Conservation (phyloP, 805 yeast genomes). For the Hanseniaspora jakobsenii region DNA sequence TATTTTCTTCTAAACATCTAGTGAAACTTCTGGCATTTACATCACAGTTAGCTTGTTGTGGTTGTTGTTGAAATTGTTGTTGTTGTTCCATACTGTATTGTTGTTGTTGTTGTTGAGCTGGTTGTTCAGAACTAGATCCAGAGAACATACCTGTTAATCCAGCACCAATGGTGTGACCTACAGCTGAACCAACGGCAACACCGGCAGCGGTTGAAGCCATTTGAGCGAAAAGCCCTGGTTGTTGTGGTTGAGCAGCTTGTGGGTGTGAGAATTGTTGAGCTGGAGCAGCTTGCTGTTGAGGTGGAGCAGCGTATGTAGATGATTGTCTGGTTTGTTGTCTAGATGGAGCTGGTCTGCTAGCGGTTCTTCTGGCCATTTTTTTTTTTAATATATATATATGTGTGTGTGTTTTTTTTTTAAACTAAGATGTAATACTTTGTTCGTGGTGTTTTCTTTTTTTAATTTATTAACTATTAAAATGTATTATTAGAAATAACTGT, state of each 20-base stretch:
- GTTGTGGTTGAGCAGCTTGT: slow-evolving; percentile 41
- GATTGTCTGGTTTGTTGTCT: slow-evolving; percentile 52
- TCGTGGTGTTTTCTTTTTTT: too few species aligned
- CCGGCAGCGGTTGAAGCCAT: slow-evolving; percentile 99
- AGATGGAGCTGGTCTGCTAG: slow-evolving; percentile 30
- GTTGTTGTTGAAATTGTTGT: slow-evolving; percentile 28
- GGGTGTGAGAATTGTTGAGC: slow-evolving; percentile 38
- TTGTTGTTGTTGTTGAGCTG: slow-evolving; percentile 39
- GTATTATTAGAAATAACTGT: too few species aligned
- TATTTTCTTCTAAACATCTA: slow-evolving; percentile 84
- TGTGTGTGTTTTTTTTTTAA: background rate
- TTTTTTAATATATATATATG: background rate
- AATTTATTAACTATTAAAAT: too few species aligned
- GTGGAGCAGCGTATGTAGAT: slow-evolving; percentile 56
- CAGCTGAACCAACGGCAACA: slow-evolving; percentile 96
- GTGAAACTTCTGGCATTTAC: slow-evolving; percentile 91
- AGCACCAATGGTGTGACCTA: slow-evolving; percentile 94
- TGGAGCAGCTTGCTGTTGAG: slow-evolving; percentile 33
- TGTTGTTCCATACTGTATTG: slow-evolving; percentile 26
- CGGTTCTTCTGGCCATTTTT: slow-evolving; percentile 40
- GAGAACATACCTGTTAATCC: slow-evolving; percentile 85
- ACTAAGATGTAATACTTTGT: too few species aligned
- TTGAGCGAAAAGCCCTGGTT: slow-evolving; percentile 86
- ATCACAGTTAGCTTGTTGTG: slow-evolving; percentile 52
- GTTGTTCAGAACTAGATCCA: slow-evolving; percentile 50